Evolutionary conservation across 495 filamentous ascomycete species (phyloP).

Genomic region (Rhypophila decipiens): DNA sequence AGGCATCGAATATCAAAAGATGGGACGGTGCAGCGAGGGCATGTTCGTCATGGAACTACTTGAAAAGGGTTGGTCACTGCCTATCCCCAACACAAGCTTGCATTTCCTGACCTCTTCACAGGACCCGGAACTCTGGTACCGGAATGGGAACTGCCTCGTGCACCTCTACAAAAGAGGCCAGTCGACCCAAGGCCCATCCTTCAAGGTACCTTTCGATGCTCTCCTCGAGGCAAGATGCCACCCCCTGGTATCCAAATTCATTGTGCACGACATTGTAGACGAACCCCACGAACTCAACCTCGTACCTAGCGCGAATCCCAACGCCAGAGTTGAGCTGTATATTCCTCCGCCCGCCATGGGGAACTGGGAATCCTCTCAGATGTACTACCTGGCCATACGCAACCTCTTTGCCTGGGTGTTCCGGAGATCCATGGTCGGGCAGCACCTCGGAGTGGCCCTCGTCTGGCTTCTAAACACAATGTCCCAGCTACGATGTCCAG

Average conservation of each 20-base stretch:
- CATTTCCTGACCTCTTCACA: constrained; percentile 11
- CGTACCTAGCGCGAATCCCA: constrained; percentile 10
- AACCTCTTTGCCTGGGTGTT: constrained; percentile 65
- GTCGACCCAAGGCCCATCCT: constrained; percentile 54
- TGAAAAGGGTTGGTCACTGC: constrained; percentile 40
- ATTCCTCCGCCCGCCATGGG: constrained; percentile 50
- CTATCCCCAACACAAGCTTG: not conserved
- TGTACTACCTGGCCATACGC: constrained; percentile 56
- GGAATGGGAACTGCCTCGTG: constrained; percentile 55
- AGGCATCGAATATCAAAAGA: constrained; percentile 31
- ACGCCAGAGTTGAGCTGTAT: constrained; percentile 48
- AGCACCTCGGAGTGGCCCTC: constrained; percentile 49
- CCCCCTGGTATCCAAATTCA: constrained; percentile 46
- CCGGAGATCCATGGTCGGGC: constrained; percentile 53
- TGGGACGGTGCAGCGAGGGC: constrained; percentile 52
- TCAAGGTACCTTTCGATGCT: constrained; percentile 47
- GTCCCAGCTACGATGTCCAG: constrained; percentile 43
- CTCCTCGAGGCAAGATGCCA: constrained; percentile 45
- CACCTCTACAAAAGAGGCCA: constrained; percentile 55
- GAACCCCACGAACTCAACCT: constrained; percentile 12
- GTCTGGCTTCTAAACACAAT: constrained; percentile 53
- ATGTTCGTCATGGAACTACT: constrained; percentile 45
- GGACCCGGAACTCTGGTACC: constrained; percentile 61
- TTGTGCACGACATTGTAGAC: constrained; percentile 22
- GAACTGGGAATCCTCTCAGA: constrained; percentile 43